Conservation (phyloP, 1,139 yeast species). For the Yamadazyma trypodendri region DNA sequence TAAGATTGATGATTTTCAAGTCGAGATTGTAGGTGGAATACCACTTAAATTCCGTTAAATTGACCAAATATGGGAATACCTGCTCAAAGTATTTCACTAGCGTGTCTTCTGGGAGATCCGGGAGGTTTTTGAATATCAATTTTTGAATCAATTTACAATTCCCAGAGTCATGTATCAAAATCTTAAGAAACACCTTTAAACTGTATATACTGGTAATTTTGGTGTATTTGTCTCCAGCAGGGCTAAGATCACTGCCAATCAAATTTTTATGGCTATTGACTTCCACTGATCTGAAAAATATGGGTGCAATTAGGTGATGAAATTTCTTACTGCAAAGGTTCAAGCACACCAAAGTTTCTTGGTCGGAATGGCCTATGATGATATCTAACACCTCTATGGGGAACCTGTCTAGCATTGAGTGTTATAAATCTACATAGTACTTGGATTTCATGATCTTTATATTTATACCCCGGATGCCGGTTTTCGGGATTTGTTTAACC, state of each 20-base stretch:
- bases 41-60: constrained; percentile 25
- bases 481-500: constrained; percentile 12
- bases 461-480: constrained; percentile 15
- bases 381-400: constrained; percentile 23
- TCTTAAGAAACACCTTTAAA: constrained; percentile 22
- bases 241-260: neutral
- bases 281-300: constrained; percentile 21
- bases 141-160: constrained; percentile 17
- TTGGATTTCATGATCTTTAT: neutral
- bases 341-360: constrained; percentile 20
- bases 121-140: constrained; percentile 20
- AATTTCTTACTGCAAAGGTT: constrained; percentile 18
- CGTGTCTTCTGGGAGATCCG: constrained; percentile 29
- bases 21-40: constrained; percentile 18
- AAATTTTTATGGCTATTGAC: constrained; percentile 20
- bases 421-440: neutral
- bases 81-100: constrained; percentile 17
- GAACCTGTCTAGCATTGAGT: constrained; percentile 14
- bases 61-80: constrained; percentile 20
- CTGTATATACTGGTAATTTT: constrained; percentile 20
- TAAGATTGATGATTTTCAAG: constrained; percentile 13
- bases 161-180: constrained; percentile 12
- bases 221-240: constrained; percentile 1
- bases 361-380: constrained; percentile 17
- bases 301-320: constrained; percentile 16